These are phyloP conservation scores for Angophora floribunda DNA, from an alignment of 345 rosid species.

Conservation along the genomic window DNA sequence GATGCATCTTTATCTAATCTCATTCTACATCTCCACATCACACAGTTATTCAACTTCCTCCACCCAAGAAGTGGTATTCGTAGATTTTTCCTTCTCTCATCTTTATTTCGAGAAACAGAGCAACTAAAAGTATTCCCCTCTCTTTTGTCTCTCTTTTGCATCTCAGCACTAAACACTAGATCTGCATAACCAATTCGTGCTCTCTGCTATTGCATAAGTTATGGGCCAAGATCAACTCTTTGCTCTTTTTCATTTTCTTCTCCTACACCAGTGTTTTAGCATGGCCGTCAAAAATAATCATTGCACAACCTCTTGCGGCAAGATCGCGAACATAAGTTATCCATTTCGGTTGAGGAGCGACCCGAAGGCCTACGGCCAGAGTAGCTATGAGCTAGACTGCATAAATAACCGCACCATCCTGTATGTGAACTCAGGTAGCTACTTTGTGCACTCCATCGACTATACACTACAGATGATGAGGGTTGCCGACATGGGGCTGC, in stretches of 20 bases:
- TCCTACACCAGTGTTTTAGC: no score
- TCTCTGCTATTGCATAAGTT: neutral
- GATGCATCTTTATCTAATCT: no score
- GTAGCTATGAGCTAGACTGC: neutral
- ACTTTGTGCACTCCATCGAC: no score
- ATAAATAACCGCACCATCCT: no score
- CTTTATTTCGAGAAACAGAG: neutral
- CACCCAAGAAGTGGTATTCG: no score
- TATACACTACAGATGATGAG: no score
- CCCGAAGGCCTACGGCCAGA: no score
- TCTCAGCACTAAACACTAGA: neutral
- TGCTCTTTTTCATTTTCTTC: neutral
- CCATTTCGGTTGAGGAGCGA: no score
- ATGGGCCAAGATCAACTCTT: neutral
- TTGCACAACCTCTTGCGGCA: neutral
- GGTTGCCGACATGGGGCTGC: no score
- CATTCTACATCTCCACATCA: no score
- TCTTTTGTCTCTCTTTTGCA: neutral
- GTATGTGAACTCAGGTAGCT: fast-evolving
- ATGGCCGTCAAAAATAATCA: neutral
- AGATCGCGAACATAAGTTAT: neutral
- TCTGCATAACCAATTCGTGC: neutral
- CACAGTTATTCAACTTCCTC: neutral
- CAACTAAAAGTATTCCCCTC: neutral
- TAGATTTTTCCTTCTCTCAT: neutral